Conservation (phyloP, 2,329 filamentous ascomycete genomes). For the Talaromyces sp. region DNA sequence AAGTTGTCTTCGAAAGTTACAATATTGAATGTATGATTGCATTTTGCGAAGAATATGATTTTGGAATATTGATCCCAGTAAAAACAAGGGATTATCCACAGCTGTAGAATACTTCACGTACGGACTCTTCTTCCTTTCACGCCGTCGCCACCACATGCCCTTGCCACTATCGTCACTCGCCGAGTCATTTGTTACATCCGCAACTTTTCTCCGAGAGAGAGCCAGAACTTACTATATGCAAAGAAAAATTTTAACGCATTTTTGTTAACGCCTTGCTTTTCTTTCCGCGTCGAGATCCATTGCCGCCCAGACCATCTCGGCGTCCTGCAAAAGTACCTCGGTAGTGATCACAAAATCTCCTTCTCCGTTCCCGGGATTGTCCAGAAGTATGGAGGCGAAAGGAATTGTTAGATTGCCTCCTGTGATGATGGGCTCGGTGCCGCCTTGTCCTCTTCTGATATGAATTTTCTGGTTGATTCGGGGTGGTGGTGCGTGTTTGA, state of each 20-base stretch:
- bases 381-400: constrained; percentile 4
- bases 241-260: too few relatives aligned
- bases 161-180: neutral
- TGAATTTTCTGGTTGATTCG: constrained; percentile 1
- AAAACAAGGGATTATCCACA: neutral
- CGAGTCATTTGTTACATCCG: neutral
- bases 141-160: neutral
- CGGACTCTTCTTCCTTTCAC: too few relatives aligned
- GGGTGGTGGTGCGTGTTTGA: neutral
- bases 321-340: neutral
- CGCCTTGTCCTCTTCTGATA: constrained; percentile 5
- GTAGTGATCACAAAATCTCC: constrained; percentile 6
- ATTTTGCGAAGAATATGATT: neutral
- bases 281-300: neutral
- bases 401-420: constrained; percentile 3
- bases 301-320: neutral
- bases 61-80: neutral
- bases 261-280: neutral
- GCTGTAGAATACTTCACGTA: too few relatives aligned
- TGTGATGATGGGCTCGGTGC: neutral
- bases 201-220: neutral
- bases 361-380: constrained; percentile 7
- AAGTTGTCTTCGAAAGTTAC: neutral
- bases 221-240: neutral
- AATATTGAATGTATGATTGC: constrained; percentile 1